Evolutionary conservation across 2,329 filamentous ascomycete species (phyloP).

Genomic region (Colletotrichum plurivorum): DNA sequence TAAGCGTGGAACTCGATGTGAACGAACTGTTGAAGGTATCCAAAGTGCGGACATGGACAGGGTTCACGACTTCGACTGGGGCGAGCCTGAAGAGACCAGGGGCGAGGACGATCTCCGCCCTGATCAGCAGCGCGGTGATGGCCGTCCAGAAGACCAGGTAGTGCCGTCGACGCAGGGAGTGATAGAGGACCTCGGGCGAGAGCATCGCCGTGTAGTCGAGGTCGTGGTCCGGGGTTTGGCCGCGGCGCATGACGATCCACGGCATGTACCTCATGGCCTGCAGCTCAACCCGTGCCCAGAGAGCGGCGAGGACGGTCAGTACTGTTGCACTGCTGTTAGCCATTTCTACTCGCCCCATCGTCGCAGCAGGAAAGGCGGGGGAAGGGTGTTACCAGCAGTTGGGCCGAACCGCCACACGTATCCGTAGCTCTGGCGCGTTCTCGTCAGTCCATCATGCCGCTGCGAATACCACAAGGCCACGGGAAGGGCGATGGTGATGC

Average conservation of each 20-base stretch:
- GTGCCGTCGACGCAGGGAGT: conserved; percentile 14
- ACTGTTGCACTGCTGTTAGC: not conserved
- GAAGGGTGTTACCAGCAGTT: not conserved
- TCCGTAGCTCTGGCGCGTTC: not conserved
- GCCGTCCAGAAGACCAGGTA: conserved; percentile 14
- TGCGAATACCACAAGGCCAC: conserved; percentile 10
- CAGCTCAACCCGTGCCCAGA: conserved; percentile 27
- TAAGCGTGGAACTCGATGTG: not conserved
- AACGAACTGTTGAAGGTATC: conserved; percentile 6
- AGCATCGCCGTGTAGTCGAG: conserved; percentile 30
- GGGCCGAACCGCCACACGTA: conserved; percentile 21
- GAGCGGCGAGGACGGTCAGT: conserved; percentile 11
- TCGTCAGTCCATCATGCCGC: not conserved
- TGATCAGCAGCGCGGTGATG: conserved; percentile 10
- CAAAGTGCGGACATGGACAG: not conserved
- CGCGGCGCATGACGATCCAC: conserved; percentile 16
- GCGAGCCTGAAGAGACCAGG: conserved; percentile 18
- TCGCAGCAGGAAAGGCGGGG: not conserved
- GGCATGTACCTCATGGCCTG: conserved; percentile 32
- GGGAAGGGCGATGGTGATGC: not conserved
- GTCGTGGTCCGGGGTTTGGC: not conserved
- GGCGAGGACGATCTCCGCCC: conserved; percentile 28
- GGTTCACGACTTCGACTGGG: not conserved
- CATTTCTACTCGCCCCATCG: not conserved
- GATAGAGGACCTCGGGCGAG: conserved; percentile 19